These are phyloP conservation scores for Aspergillus piperis DNA, from an alignment of 2,329 filamentous ascomycete species.

Conservation along the genomic window DNA sequence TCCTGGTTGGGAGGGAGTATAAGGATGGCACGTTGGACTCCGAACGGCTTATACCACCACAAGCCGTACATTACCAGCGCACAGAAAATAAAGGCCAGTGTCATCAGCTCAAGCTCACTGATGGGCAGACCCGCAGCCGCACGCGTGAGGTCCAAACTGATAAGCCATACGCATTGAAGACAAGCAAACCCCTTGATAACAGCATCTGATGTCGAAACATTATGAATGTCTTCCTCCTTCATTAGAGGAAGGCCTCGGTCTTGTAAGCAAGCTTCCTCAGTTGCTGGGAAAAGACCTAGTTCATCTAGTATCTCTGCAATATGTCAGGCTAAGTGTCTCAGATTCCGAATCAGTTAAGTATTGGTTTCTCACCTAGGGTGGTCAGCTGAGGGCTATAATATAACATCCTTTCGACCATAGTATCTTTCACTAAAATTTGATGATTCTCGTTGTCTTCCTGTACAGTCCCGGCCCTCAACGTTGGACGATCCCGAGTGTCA, in stretches of 20 bases:
- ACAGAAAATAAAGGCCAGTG: neutral
- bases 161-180: constrained; percentile 1
- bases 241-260: neutral
- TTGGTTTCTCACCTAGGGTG: too few species aligned
- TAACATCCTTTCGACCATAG: too few species aligned
- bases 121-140: neutral
- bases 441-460: too few species aligned
- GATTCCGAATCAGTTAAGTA: too few species aligned
- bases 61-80: constrained; percentile 5
- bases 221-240: neutral
- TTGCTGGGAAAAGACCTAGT: neutral
- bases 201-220: neutral
- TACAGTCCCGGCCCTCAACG: too few species aligned
- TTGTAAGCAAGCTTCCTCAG: neutral
- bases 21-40: neutral
- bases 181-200: neutral
- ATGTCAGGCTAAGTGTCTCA: neutral
- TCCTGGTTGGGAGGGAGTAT: neutral
- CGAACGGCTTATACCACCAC: constrained; percentile 7
- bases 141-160: neutral
- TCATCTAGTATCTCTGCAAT: neutral
- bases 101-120: constrained; percentile 1
- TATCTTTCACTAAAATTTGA: too few species aligned
- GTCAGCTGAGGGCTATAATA: too few species aligned
- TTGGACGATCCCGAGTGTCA: too few species aligned